phyloP scores from a whole-genome alignment of 352 stramenopile genomes.

The Nothophytophthora sp. region DNA sequence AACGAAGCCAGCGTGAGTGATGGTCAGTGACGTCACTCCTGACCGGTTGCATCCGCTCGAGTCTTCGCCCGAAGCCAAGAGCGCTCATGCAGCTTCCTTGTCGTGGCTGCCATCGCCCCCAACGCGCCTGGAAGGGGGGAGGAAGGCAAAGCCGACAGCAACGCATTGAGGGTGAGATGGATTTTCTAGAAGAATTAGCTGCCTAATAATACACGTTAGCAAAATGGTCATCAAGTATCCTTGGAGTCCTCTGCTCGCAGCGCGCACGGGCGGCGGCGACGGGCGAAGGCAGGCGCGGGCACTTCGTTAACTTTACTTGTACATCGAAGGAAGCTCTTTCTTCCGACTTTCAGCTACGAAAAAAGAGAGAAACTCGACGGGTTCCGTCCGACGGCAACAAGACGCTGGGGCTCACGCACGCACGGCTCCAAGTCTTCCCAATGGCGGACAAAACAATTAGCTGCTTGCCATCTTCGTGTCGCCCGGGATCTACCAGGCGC shows the following conservation, averaged over 20 bases:
- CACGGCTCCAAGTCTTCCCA: constrained; percentile 41
- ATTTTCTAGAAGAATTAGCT: constrained; percentile 72
- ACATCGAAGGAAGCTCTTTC: constrained; percentile 79
- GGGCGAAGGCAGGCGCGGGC: constrained; percentile 44
- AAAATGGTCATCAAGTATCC: constrained; percentile 70
- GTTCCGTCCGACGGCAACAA: constrained; percentile 26
- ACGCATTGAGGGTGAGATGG: constrained; percentile 25
- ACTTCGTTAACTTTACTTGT: constrained; percentile 67
- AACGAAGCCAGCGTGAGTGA: no score
- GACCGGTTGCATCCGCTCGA: no score
- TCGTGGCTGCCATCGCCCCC: no score
- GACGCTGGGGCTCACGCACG: constrained; percentile 32
- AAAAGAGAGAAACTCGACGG: constrained; percentile 35
- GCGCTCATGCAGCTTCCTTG: no score
- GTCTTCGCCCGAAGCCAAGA: not conserved
- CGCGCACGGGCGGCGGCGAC: constrained; percentile 26
- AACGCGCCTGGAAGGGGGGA: no score
- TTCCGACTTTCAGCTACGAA: constrained; percentile 61
- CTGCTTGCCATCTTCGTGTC: constrained; percentile 41
- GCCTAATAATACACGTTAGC: constrained; percentile 75
- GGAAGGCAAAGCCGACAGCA: not conserved
- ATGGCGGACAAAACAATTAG: constrained; percentile 23
- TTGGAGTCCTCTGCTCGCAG: constrained; percentile 29
- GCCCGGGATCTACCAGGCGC: constrained; percentile 75
- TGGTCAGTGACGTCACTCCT: no score